Percentiles rank a stretch among this genome's conserved stretches.
Conservation (phyloP, 192 early-diverging fungal genomes). For the Globomyces pollinis-pini region DNA sequence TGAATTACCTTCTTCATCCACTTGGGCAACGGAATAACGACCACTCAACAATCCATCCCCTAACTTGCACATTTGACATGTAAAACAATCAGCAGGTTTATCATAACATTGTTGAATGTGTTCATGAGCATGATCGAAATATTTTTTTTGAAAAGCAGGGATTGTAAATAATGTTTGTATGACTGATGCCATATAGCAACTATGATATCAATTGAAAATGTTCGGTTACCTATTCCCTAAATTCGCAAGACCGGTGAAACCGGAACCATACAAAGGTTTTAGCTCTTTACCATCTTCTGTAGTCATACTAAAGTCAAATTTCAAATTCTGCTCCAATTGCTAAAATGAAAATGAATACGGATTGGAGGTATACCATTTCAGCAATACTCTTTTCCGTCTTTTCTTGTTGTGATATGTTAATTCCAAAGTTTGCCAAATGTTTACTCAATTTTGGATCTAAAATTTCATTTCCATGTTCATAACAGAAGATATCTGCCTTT, state of each 20-base stretch:
- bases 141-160: slow-evolving; percentile 55
- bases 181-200: slow-evolving; percentile 96
- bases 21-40: slow-evolving; percentile 63
- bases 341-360: too few relatives aligned
- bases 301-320: slow-evolving; percentile 97
- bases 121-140: slow-evolving; percentile 22
- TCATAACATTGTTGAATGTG: slow-evolving; percentile 45
- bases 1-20: too few relatives aligned
- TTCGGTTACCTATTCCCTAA: slow-evolving; percentile 75
- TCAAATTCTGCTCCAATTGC: slow-evolving; percentile 93
- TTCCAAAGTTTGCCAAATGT: slow-evolving; percentile 83
- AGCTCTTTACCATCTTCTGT: slow-evolving; percentile 87
- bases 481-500: slow-evolving; percentile 83
- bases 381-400: slow-evolving; percentile 90
- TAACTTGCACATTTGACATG: slow-evolving; percentile 89
- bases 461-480: slow-evolving; percentile 73
- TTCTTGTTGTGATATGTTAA: slow-evolving; percentile 69
- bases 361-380: slow-evolving; percentile 72
- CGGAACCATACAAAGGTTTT: slow-evolving; percentile 76
- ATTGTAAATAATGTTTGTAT: slow-evolving; percentile 83
- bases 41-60: slow-evolving; percentile 86
- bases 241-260: slow-evolving; percentile 88
- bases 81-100: slow-evolving; percentile 66
- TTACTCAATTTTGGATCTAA: slow-evolving; percentile 67
- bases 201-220: slow-evolving; percentile 14